Evolutionary conservation across 176 grass and related monocot species (phyloP).

Genomic region (Poa pratensis): DNA sequence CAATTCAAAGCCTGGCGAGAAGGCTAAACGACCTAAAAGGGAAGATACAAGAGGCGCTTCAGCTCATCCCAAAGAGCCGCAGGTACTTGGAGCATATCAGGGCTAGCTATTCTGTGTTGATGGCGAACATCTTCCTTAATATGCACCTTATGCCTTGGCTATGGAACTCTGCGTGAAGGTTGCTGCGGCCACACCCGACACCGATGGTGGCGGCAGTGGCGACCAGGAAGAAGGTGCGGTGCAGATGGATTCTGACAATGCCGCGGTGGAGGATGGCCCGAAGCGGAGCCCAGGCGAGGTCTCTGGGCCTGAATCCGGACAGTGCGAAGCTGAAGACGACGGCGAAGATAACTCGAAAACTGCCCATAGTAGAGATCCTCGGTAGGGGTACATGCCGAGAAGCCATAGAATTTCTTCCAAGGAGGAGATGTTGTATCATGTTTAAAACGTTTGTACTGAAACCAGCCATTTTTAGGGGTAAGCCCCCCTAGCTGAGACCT

Average conservation of each 20-base stretch:
- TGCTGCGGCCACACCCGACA: conserved; percentile 66
- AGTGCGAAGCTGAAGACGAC: conserved; percentile 68
- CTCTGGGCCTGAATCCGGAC: conserved; percentile 69
- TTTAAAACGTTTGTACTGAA: neutral
- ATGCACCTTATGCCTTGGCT: conserved; percentile 6
- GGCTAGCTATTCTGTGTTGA: neutral
- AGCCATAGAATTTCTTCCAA: neutral
- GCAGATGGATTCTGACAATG: conserved; percentile 80
- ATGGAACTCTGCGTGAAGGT: conserved; percentile 35
- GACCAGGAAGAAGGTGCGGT: conserved; percentile 86
- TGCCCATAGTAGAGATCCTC: conserved; percentile 34
- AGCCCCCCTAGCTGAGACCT: neutral
- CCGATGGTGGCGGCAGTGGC: conserved; percentile 71
- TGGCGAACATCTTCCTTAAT: neutral
- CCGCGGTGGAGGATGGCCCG: conserved; percentile 52
- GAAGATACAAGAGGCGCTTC: conserved; percentile 67
- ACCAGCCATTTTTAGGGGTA: neutral
- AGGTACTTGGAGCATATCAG: conserved; percentile 45
- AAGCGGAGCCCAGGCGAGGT: conserved; percentile 75
- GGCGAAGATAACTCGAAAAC: conserved; percentile 49
- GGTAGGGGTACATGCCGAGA: neutral
- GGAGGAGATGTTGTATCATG: conserved; percentile 6
- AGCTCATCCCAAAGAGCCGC: conserved; percentile 68
- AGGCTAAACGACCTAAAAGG: conserved; percentile 73
- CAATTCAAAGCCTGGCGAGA: conserved; percentile 67